A percentile compares a stretch with the other conserved stretches of the same genome.
Evolutionary conservation across 331 rosid species (phyloP).

Genomic region (Phaseolus coccineus): DNA sequence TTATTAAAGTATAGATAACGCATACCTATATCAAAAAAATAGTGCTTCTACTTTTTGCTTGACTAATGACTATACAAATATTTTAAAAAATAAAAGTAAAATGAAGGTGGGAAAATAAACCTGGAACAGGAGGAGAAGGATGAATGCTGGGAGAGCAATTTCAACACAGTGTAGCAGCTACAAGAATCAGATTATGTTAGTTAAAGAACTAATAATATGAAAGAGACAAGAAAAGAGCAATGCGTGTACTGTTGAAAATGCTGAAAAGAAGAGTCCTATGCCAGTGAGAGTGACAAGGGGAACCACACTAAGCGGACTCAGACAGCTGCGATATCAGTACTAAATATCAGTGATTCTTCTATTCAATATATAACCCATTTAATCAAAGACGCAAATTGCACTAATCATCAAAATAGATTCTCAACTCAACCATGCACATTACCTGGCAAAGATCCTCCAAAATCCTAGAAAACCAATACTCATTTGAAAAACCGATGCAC

Average conservation of each 20-base stretch:
- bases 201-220: slow-evolving; percentile 29
- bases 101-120: slow-evolving; percentile 44
- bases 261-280: slow-evolving; percentile 68
- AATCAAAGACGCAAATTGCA: slow-evolving; percentile 33
- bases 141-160: slow-evolving; percentile 88
- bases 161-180: slow-evolving; percentile 87
- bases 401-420: neutral
- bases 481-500: slow-evolving; percentile 73
- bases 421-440: slow-evolving; percentile 18
- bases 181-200: slow-evolving; percentile 42
- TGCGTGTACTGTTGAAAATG: slow-evolving; percentile 75
- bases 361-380: neutral
- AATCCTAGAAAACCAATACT: slow-evolving; percentile 83
- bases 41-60: neutral
- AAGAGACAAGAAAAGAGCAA: slow-evolving; percentile 8
- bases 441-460: slow-evolving; percentile 82
- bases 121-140: slow-evolving; percentile 75
- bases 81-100: slow-evolving; percentile 28
- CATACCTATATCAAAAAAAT: neutral
- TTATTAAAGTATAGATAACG: too few relatives aligned
- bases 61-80: neutral
- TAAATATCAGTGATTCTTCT: neutral
- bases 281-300: slow-evolving; percentile 93
- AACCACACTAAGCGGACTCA: slow-evolving; percentile 81
- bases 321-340: slow-evolving; percentile 62